Conservation (phyloP, 495 filamentous ascomycete species). For the Viridothelium virens region DNA sequence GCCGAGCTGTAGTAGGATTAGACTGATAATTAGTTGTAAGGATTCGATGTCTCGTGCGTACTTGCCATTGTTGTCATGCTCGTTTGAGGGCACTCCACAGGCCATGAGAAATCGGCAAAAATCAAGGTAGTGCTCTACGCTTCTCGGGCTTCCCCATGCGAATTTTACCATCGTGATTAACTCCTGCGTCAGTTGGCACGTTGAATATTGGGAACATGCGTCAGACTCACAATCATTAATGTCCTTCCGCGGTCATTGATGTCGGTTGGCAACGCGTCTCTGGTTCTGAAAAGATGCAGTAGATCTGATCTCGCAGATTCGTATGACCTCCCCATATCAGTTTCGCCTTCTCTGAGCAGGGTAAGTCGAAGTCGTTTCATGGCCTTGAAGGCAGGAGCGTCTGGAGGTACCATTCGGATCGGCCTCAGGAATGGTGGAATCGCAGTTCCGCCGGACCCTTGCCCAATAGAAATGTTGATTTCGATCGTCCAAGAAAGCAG, state of each 20-base stretch:
- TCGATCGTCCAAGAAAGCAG: constrained; percentile 6
- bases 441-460: not conserved
- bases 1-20: too few species aligned
- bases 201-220: not conserved
- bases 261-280: not conserved
- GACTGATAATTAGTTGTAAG: too few species aligned
- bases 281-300: not conserved
- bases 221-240: not conserved
- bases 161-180: not conserved
- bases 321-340: not conserved
- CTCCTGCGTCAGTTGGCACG: not conserved
- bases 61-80: not conserved
- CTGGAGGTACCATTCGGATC: not conserved
- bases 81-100: not conserved
- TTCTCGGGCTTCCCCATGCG: not conserved
- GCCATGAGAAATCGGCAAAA: not conserved
- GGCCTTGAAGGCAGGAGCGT: not conserved
- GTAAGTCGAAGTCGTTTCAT: not conserved
- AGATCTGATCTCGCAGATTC: not conserved
- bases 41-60: not conserved
- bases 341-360: not conserved
- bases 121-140: not conserved
- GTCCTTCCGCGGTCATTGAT: not conserved
- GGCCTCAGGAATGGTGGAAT: constrained; percentile 4
- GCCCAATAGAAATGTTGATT: not conserved